phyloP scores from a whole-genome alignment of 306 rosid species.

The Bauhinia variegata region DNA sequence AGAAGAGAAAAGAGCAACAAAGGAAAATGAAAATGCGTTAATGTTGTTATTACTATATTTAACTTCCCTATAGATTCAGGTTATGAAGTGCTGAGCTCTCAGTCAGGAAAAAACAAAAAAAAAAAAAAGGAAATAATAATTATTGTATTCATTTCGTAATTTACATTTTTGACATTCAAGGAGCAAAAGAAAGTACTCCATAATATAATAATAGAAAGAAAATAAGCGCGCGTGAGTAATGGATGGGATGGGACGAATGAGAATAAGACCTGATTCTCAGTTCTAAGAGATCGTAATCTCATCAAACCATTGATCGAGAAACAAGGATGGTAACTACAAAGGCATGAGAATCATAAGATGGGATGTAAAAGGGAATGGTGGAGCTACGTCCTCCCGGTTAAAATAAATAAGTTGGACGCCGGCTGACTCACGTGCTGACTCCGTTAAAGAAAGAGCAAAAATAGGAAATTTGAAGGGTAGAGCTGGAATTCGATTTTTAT shows the following conservation, averaged over 20 bases:
- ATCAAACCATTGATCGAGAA: too few species aligned
- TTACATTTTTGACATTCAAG: neutral
- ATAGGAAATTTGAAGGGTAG: neutral
- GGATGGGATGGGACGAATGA: too few species aligned
- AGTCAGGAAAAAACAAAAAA: neutral
- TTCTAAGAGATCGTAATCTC: too few species aligned
- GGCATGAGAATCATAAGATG: too few species aligned
- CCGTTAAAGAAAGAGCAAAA: neutral
- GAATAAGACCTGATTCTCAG: too few species aligned
- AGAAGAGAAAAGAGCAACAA: neutral
- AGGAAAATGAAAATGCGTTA: neutral
- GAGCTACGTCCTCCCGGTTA: neutral
- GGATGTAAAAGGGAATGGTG: too few species aligned
- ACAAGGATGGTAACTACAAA: too few species aligned
- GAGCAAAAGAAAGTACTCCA: too few species aligned
- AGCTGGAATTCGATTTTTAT: neutral
- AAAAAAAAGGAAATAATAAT: neutral
- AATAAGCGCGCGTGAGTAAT: neutral
- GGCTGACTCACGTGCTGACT: neutral
- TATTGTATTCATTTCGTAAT: neutral
- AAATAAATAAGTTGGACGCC: slow-evolving; percentile 1
- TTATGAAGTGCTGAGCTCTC: neutral
- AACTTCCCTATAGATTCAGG: neutral
- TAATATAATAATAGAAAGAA: neutral
- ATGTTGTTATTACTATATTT: neutral